phyloP scores from a whole-genome alignment of 768 basidiomycete species.

The Tricholoma matsutake region DNA sequence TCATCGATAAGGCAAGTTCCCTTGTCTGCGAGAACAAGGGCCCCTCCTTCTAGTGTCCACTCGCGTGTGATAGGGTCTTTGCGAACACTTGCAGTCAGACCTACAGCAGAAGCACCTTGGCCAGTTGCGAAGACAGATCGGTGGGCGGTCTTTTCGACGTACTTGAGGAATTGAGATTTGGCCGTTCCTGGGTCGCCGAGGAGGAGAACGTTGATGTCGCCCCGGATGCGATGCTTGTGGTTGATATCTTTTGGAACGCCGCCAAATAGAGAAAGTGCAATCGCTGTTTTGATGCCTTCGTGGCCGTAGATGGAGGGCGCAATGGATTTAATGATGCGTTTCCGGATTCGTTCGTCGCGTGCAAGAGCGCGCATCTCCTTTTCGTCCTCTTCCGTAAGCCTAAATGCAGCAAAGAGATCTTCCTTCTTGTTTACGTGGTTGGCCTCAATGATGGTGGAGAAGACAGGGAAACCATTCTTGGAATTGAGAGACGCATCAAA shows the following conservation, averaged over 20 bases:
- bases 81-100: slow-evolving; percentile 97
- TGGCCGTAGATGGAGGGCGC: slow-evolving; percentile 99
- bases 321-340: slow-evolving; percentile 97
- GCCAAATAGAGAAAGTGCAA: slow-evolving; percentile 92
- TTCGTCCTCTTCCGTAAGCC: slow-evolving; percentile 96
- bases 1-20: slow-evolving; percentile 98
- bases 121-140: slow-evolving; percentile 98
- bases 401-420: slow-evolving; percentile 97
- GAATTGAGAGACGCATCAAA: slow-evolving; percentile 97
- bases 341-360: slow-evolving; percentile 91
- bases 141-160: slow-evolving; percentile 97
- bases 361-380: slow-evolving; percentile 84
- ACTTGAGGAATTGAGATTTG: slow-evolving; percentile 98
- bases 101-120: slow-evolving; percentile 96
- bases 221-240: slow-evolving; percentile 92
- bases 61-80: slow-evolving; percentile 97
- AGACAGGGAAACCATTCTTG: slow-evolving; percentile 99
- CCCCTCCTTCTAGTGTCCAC: slow-evolving; percentile 99
- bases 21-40: slow-evolving; percentile 97
- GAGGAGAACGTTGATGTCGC: slow-evolving; percentile 95
- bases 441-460: slow-evolving; percentile 96
- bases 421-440: slow-evolving; percentile 99
- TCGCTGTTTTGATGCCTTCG: slow-evolving; percentile 97
- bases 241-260: slow-evolving; percentile 96
- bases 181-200: slow-evolving; percentile 99